Percentiles rank a stretch among this genome's conserved stretches.
Conservation (phyloP, 1,284 basidiomycete species). For the Sparassis latifolia region DNA sequence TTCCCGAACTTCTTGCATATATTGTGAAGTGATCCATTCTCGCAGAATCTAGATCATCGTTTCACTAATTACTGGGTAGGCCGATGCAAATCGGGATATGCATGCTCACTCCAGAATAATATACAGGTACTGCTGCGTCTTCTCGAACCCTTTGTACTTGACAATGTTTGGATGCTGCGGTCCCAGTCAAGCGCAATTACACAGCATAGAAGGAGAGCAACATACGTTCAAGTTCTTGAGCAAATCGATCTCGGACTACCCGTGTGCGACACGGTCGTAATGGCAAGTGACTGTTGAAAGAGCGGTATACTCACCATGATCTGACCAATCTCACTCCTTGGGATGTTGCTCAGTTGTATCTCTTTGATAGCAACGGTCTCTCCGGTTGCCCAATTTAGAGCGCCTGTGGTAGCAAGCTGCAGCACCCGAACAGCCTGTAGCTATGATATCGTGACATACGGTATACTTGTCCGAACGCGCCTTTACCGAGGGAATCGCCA, state of each 20-base stretch:
- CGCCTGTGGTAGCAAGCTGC: slow-evolving; percentile 42
- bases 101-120: slow-evolving; percentile 83
- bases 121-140: slow-evolving; percentile 89
- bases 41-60: slow-evolving; percentile 69
- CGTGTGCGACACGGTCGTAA: slow-evolving; percentile 2
- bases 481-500: slow-evolving; percentile 90
- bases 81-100: neutral
- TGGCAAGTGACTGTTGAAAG: slow-evolving; percentile 6
- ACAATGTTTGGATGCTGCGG: slow-evolving; percentile 87
- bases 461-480: slow-evolving; percentile 93
- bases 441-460: slow-evolving; percentile 43
- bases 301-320: slow-evolving; percentile 74
- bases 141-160: slow-evolving; percentile 97
- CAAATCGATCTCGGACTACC: slow-evolving; percentile 91
- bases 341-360: slow-evolving; percentile 89
- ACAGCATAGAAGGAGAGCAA: slow-evolving; percentile 3
- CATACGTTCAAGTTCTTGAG: slow-evolving; percentile 92
- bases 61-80: neutral
- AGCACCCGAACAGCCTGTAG: neutral
- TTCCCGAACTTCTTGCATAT: slow-evolving; percentile 97
- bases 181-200: neutral
- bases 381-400: slow-evolving; percentile 93
- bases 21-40: slow-evolving; percentile 93
- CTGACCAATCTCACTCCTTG: slow-evolving; percentile 87
- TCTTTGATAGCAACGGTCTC: slow-evolving; percentile 96